These are phyloP conservation scores for Talaromyces sp. DNA, from an alignment of 2,329 filamentous ascomycete genomes.

Conservation along the genomic window DNA sequence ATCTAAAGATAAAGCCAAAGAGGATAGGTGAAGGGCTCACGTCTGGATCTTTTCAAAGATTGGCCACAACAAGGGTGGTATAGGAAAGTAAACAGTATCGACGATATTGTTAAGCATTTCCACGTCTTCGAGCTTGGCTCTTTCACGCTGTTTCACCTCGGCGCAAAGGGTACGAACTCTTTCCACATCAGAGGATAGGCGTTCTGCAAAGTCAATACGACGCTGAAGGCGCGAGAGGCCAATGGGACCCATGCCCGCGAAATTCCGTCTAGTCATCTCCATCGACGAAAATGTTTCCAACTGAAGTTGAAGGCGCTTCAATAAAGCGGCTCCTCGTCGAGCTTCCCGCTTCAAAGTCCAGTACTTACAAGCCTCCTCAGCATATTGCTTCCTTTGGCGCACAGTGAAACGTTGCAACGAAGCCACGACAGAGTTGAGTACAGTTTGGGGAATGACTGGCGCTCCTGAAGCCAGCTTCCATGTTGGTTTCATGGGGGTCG, in stretches of 20 bases:
- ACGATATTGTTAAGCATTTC: constrained; percentile 73
- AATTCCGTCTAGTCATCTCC: constrained; percentile 93
- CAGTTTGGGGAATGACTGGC: constrained; percentile 83
- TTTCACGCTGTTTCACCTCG: constrained; percentile 69
- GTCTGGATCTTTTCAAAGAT: constrained; percentile 73
- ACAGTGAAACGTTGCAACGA: constrained; percentile 78
- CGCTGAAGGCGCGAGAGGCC: constrained; percentile 72
- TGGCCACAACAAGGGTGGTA: constrained; percentile 68
- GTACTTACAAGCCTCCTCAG: constrained; percentile 89
- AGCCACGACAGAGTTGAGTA: constrained; percentile 79
- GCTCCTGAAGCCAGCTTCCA: constrained; percentile 95
- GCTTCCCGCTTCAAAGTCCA: constrained; percentile 97
- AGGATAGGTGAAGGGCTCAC: constrained; percentile 54
- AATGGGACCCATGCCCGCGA: constrained; percentile 85
- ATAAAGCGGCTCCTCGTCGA: constrained; percentile 78
- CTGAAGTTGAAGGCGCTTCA: constrained; percentile 89
- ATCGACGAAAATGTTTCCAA: constrained; percentile 96
- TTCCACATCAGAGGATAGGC: constrained; percentile 60
- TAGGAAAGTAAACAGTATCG: constrained; percentile 86
- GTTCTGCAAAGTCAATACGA: constrained; percentile 82
- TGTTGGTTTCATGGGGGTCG: constrained; percentile 56
- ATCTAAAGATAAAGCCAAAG: neutral
- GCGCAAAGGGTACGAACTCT: constrained; percentile 66
- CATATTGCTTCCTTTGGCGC: constrained; percentile 83
- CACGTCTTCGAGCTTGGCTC: constrained; percentile 68